Conservation (phyloP, 208 protist species). For the Naegleria fowleri region DNA sequence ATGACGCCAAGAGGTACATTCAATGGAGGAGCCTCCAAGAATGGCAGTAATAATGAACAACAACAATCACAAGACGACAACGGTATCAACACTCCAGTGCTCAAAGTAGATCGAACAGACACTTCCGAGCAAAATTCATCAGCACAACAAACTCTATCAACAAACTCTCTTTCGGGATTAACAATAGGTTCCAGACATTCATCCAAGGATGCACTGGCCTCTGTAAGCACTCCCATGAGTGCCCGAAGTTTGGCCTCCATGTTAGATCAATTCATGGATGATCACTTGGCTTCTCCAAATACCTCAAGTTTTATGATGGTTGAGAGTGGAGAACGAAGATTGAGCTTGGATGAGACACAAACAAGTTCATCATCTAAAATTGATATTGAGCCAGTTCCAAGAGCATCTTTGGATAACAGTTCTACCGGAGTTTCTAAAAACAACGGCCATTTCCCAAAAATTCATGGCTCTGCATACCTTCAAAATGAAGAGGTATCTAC, state of each 20-base stretch:
- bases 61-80: no score
- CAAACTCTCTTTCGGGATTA: no score
- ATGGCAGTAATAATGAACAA: background rate
- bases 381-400: no score
- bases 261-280: background rate
- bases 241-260: background rate
- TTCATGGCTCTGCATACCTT: background rate
- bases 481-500: background rate
- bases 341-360: background rate
- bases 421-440: background rate
- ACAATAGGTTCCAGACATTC: no score
- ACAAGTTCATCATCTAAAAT: no score
- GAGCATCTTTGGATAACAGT: background rate
- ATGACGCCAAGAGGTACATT: no score
- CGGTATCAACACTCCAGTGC: background rate
- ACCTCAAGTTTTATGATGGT: background rate
- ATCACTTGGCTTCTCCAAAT: background rate
- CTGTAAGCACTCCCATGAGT: background rate
- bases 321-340: background rate
- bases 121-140: background rate
- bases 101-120: background rate
- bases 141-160: no score
- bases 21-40: background rate
- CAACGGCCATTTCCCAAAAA: background rate
- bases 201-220: no score